These are phyloP conservation scores for Bipolaris victoriae DNA, from an alignment of 2,329 filamentous ascomycete genomes.

Conservation along the genomic window DNA sequence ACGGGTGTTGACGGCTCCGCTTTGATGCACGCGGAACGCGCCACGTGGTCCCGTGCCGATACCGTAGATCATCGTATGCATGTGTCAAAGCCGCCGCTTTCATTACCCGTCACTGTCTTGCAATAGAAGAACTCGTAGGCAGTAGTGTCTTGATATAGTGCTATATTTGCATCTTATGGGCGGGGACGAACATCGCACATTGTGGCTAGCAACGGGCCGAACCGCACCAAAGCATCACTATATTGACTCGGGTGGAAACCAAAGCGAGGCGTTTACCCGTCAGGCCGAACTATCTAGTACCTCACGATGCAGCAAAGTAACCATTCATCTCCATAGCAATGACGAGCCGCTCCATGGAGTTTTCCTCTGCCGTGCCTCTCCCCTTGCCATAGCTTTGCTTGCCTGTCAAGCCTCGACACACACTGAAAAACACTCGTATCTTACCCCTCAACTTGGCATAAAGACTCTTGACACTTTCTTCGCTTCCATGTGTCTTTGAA, in stretches of 20 bases:
- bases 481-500: constrained; percentile 24
- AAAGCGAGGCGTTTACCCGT: background rate
- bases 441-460: constrained; percentile 74
- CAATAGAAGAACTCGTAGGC: too few species aligned
- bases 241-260: background rate
- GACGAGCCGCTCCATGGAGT: constrained; percentile 71
- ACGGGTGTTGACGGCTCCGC: background rate
- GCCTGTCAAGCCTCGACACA: constrained; percentile 71
- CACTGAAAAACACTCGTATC: constrained; percentile 74
- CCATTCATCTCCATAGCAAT: constrained; percentile 73
- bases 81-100: too few species aligned
- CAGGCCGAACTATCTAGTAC: background rate
- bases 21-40: background rate
- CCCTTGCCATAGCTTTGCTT: constrained; percentile 57
- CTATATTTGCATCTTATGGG: too few species aligned
- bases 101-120: too few species aligned
- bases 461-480: constrained; percentile 53
- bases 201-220: too few species aligned
- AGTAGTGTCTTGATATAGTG: too few species aligned
- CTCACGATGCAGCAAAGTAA: constrained; percentile 58
- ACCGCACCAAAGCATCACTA: too few species aligned
- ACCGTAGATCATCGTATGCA: background rate
- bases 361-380: constrained; percentile 54
- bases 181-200: too few species aligned
- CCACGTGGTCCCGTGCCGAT: background rate